Evolutionary conservation across 768 basidiomycete genomes (phyloP).

Genomic region (Lactifluus echinatus): DNA sequence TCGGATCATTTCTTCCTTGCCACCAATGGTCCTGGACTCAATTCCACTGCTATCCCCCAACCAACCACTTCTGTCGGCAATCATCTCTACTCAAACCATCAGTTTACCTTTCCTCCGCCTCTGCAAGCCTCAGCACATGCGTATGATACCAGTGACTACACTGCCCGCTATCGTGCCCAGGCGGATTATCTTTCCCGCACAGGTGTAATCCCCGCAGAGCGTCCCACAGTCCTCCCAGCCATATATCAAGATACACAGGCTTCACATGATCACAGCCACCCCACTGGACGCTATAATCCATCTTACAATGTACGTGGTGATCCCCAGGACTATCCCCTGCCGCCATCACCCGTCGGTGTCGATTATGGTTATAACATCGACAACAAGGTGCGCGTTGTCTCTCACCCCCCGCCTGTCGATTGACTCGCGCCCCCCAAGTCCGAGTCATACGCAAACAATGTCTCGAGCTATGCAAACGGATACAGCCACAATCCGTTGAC

Average conservation of each 20-base stretch:
- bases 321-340: constrained; percentile 11
- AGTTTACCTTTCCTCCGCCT: constrained; percentile 15
- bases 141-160: constrained; percentile 30
- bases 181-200: constrained; percentile 36
- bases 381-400: constrained; percentile 12
- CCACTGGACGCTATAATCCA: constrained; percentile 4
- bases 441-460: neutral
- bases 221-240: constrained; percentile 11
- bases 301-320: constrained; percentile 11
- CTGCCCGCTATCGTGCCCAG: constrained; percentile 40
- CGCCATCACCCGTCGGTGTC: constrained; percentile 8
- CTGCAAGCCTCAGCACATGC: neutral
- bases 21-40: neutral
- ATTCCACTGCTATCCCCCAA: constrained; percentile 7
- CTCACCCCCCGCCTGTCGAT: neutral
- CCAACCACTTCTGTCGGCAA: neutral
- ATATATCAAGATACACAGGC: constrained; percentile 17
- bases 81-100: constrained; percentile 14
- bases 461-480: constrained; percentile 6
- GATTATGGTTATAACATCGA: constrained; percentile 17
- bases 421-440: constrained; percentile 8
- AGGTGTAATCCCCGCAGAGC: constrained; percentile 24
- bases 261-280: constrained; percentile 8
- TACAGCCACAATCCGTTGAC: constrained; percentile 14
- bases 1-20: constrained; percentile 17